Conservation (phyloP, 2,329 filamentous ascomycete species). For the Dactylellina cionopaga region DNA sequence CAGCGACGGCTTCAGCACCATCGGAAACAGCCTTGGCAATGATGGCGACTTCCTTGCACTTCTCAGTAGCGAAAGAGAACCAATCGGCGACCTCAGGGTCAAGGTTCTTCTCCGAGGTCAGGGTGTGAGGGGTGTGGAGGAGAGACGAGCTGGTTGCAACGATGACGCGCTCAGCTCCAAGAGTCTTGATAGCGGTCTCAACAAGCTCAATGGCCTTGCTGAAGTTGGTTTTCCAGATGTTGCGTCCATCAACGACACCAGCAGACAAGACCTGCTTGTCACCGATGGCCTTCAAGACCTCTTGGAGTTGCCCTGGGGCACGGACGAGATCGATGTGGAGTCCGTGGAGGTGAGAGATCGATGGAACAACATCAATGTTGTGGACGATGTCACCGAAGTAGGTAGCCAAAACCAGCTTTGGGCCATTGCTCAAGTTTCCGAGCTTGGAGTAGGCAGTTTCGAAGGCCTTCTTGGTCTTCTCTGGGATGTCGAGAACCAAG, state of each 20-base stretch:
- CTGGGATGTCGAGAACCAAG: slow-evolving; percentile 90
- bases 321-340: slow-evolving; percentile 96
- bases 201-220: slow-evolving; percentile 91
- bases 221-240: slow-evolving; percentile 99
- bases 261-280: slow-evolving; percentile 89
- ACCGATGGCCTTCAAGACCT: slow-evolving; percentile 82
- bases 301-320: slow-evolving; percentile 95
- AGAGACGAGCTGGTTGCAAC: slow-evolving; percentile 97
- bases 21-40: slow-evolving; percentile 98
- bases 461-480: slow-evolving; percentile 94
- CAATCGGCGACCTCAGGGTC: slow-evolving; percentile 92
- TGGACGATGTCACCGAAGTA: slow-evolving; percentile 99
- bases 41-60: slow-evolving; percentile 86
- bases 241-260: slow-evolving; percentile 97
- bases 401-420: slow-evolving; percentile 89
- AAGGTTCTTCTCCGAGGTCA: slow-evolving; percentile 98
- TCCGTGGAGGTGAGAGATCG: slow-evolving; percentile 76
- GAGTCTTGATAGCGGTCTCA: slow-evolving; percentile 89
- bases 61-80: slow-evolving; percentile 98
- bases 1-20: slow-evolving; percentile 83
- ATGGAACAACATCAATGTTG: slow-evolving; percentile 91
- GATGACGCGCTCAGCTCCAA: slow-evolving; percentile 97
- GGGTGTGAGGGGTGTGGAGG: slow-evolving; percentile 97
- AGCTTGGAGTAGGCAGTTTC: slow-evolving; percentile 97
- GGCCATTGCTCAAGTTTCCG: slow-evolving; percentile 72